phyloP scores from a whole-genome alignment of 495 filamentous ascomycete genomes.

The Sordaria brevicollis region DNA sequence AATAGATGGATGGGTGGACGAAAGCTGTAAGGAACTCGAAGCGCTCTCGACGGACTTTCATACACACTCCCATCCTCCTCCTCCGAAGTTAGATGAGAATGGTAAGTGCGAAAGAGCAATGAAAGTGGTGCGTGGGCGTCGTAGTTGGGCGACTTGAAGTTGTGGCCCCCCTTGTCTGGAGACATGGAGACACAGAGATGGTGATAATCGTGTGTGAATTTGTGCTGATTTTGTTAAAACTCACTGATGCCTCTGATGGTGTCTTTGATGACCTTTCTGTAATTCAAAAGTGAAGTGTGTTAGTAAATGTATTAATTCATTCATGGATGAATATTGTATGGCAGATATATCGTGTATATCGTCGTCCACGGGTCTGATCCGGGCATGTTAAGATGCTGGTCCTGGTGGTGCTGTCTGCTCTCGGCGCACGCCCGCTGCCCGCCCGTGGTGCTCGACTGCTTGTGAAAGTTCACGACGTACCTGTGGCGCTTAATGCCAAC shows the following conservation, averaged over 20 bases:
- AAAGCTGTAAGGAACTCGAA: background rate
- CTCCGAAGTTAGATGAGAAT: background rate
- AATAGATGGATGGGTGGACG: too few species aligned
- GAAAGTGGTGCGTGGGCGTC: background rate
- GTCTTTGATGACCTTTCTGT: constrained; percentile 52
- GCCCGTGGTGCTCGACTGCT: background rate
- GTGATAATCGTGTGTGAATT: too few species aligned
- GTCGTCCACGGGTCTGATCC: background rate
- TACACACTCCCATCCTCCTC: background rate
- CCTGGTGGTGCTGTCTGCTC: background rate
- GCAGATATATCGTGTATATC: background rate
- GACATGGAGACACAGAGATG: too few species aligned
- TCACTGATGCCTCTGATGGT: constrained; percentile 56
- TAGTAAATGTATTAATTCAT: background rate
- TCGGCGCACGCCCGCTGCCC: background rate
- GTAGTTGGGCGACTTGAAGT: background rate
- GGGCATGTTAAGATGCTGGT: background rate
- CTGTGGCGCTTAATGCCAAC: constrained; percentile 18
- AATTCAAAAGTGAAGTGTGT: background rate
- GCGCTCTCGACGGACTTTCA: background rate
- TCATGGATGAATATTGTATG: background rate
- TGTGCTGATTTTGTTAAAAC: constrained; percentile 21
- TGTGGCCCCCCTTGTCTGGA: too few species aligned
- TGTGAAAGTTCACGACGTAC: constrained; percentile 12
- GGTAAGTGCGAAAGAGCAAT: background rate